These are phyloP conservation scores for Lasiosphaeria miniovina DNA, from an alignment of 495 filamentous ascomycete genomes.

Conservation along the genomic window DNA sequence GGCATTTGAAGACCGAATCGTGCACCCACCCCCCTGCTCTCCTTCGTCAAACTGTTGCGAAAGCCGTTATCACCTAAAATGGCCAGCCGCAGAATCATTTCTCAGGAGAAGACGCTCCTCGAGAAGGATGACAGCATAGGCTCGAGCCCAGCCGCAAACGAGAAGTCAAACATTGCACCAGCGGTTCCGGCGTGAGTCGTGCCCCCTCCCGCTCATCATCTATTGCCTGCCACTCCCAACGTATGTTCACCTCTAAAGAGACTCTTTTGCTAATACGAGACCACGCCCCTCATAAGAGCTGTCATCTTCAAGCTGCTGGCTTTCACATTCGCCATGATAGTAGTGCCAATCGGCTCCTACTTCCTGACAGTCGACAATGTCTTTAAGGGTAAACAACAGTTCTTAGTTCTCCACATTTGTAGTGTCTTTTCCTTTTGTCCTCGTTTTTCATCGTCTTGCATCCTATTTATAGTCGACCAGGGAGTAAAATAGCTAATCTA, in stretches of 20 bases:
- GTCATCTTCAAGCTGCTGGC: conserved; percentile 86
- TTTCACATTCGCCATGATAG: conserved; percentile 90
- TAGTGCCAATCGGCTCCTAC: conserved; percentile 79
- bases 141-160: conserved; percentile 31
- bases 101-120: conserved; percentile 50
- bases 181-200: conserved; percentile 69
- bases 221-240: neutral
- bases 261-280: neutral
- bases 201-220: conserved; percentile 2
- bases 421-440: neutral
- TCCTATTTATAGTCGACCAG: neutral
- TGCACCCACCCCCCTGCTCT: neutral
- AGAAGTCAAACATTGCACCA: conserved; percentile 54
- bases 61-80: conserved; percentile 36
- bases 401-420: too few species aligned
- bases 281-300: conserved; percentile 47
- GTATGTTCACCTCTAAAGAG: neutral
- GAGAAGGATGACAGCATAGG: conserved; percentile 51
- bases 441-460: neutral
- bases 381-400: conserved; percentile 61
- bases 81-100: conserved; percentile 57
- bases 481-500: neutral
- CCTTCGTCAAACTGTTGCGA: neutral
- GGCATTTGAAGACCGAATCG: too few species aligned
- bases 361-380: conserved; percentile 73